These are phyloP conservation scores for Diaporthe sp. DNA, from an alignment of 2,329 filamentous ascomycete species.

Conservation along the genomic window DNA sequence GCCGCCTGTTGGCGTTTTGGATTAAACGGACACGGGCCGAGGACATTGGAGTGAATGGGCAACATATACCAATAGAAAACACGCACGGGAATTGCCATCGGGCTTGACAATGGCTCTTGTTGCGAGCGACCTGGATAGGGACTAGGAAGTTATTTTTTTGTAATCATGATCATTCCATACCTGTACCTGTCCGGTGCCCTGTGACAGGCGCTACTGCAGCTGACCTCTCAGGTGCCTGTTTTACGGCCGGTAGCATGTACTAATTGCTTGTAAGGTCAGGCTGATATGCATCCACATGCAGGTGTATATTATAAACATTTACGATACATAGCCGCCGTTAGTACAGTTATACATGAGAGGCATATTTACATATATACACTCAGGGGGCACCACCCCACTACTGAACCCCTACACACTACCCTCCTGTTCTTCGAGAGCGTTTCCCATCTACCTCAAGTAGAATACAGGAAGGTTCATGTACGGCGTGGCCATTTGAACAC, in stretches of 20 bases:
- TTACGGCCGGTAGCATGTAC: not conserved
- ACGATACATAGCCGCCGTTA: not conserved
- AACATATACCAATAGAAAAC: constrained; percentile 39
- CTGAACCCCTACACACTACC: not conserved
- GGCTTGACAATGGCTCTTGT: constrained; percentile 18
- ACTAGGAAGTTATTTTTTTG: constrained; percentile 17
- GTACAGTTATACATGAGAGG: not conserved
- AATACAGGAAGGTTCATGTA: too few species aligned
- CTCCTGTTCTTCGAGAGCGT: not conserved
- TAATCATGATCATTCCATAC: constrained; percentile 18
- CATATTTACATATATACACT: not conserved
- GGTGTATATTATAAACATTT: not conserved
- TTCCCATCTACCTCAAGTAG: too few species aligned
- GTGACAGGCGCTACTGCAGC: not conserved
- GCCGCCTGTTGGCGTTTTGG: constrained; percentile 29
- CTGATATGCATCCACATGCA: not conserved
- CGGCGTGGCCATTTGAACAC: too few species aligned
- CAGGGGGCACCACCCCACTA: too few species aligned
- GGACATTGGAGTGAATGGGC: constrained; percentile 21
- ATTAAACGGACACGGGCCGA: constrained; percentile 23
- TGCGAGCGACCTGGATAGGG: constrained; percentile 23
- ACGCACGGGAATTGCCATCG: constrained; percentile 5
- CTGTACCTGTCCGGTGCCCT: not conserved
- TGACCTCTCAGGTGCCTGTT: not conserved
- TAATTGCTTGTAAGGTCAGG: not conserved